Evolutionary conservation across 2,329 filamentous ascomycete genomes (phyloP).

Genomic region (Sclerotinia borealis): DNA sequence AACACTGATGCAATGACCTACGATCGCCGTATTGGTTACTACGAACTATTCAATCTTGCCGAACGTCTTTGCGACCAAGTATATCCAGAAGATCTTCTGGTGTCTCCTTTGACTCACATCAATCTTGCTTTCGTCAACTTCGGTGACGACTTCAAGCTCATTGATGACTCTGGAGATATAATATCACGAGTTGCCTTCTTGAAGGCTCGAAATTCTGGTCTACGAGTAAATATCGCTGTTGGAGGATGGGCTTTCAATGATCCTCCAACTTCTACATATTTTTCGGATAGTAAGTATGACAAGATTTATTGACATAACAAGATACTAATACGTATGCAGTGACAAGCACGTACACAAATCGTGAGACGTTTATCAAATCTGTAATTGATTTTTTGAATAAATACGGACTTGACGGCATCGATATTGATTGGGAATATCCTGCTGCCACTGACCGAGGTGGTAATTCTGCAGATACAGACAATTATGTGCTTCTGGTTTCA

Average conservation of each 20-base stretch:
- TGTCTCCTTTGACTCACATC: conserved; percentile 21
- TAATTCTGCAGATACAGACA: conserved; percentile 31
- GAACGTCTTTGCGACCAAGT: background rate
- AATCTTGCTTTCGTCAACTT: conserved; percentile 37
- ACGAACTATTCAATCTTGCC: conserved; percentile 27
- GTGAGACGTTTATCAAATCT: conserved; percentile 12
- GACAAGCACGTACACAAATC: conserved; percentile 21
- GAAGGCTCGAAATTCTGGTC: background rate
- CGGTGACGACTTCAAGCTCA: conserved; percentile 26
- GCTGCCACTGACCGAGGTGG: conserved; percentile 36
- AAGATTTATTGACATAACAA: conserved; percentile 31
- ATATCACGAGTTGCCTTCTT: conserved; percentile 26
- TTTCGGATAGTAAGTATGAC: background rate
- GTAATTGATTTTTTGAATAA: background rate
- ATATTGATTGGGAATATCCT: conserved; percentile 4
- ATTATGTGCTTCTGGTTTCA: conserved; percentile 29
- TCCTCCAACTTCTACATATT: background rate
- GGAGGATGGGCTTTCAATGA: conserved; percentile 19
- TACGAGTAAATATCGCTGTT: conserved; percentile 16
- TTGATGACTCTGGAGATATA: conserved; percentile 26
- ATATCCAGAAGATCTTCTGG: conserved; percentile 18
- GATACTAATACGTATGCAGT: background rate
- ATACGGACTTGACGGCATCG: background rate
- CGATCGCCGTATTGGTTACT: conserved; percentile 31
- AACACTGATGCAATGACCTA: conserved; percentile 7